Base-by-base conservation (phyloP, 169 alveolate genomes). In the Babesia bovis region DNA sequence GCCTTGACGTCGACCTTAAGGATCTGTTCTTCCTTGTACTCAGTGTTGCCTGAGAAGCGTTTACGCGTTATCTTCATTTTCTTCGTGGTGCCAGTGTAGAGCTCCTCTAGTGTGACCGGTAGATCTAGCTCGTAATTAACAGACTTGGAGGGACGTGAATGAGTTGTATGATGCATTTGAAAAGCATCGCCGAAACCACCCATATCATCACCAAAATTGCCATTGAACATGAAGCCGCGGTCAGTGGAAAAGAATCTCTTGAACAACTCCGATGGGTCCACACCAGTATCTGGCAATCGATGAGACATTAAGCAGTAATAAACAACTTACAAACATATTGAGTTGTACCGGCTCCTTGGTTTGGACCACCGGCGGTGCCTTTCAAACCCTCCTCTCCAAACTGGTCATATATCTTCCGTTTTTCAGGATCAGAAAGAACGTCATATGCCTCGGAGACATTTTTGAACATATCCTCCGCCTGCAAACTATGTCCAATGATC, bases 361-460 rank as follows among this genome's bases (percentile, higher is more conserved):
- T 82, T 9, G 41, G 82, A 19, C 85, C 65, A 1, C 86, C 86
- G 19, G 84, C 86, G 10, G 94, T 91, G 57, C 98, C 97, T 53
- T 96, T 93, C 10, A 96, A 75, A 6, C 98, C 98, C 83, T 95
- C 97, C 84, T 95, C 97, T 19, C 99, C 99, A 68, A 91, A 93
- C 60, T 93, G 95, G 85, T 96, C 99, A 67, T 96, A 96, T 38
- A 96, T 78, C 63, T 94, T 94, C 56, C 97, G 84, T 75, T 96
- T 96, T 73, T 95, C 97, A 12, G 97, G 96, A 69, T 97, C 98
- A 17, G 96, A 84, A 21, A 97, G 78, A n/a, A 94, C 93, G 83
- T 97, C 99, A 72, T 96, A 94, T 0, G 99, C 99, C 66, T 94
- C 94, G 23, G 97, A 90, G 33, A 97, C 86, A 61, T 94, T 96